Base-by-base conservation (phyloP, 2,329 filamentous ascomycete species). In the Ilyonectria destructans region DNA sequence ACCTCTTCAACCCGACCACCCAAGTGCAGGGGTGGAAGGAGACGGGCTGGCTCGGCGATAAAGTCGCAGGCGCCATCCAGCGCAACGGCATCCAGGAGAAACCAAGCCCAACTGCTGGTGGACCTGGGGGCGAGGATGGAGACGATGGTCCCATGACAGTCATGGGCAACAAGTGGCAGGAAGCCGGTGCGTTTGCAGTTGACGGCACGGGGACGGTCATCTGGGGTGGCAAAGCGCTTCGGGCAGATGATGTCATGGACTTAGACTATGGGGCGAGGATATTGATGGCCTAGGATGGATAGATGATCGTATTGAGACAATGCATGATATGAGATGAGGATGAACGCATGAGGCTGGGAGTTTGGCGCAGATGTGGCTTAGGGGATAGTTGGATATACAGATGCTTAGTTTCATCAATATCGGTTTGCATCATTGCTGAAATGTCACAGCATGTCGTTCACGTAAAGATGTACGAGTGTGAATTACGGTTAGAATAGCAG, bases 161-260 rank as follows among this genome's bases (percentile, higher is more conserved):
- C 6, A 83, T 87, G 82, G 85, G 86, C 2, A 88, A 87, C 71
- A 88, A 88, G 79, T 88, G 87, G 86, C 87, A 88, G 76, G 84
- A 87, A 74, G 82, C 85, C 2, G 86, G 86, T 0, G 82, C 85
- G 2, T 88, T 87, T 77, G 85, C 86, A 4, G 78, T 88, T 3
- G 85, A 89, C 66, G 83, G 83, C 1, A 80, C 82, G 15, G 86
- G 85, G 9, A 84, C 81, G 8, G 83, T 88, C 2, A 80, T 87
- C 9, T 89, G 84, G 84, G 85, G 84, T 4, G 82, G 82, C 4
- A 87, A 87, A 75, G 84, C 85, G 3, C 61, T 78, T 49, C 80
- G 83, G 64, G 83, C 83, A 2, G 86, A 88, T 69, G 86, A 88
- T 74, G 75, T 86, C 52, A 82, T 88, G 82, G 83, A 86, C 68